Evolutionary conservation across 1,284 basidiomycete species (phyloP).

Genomic region (Papiliotrema fonsecae): DNA sequence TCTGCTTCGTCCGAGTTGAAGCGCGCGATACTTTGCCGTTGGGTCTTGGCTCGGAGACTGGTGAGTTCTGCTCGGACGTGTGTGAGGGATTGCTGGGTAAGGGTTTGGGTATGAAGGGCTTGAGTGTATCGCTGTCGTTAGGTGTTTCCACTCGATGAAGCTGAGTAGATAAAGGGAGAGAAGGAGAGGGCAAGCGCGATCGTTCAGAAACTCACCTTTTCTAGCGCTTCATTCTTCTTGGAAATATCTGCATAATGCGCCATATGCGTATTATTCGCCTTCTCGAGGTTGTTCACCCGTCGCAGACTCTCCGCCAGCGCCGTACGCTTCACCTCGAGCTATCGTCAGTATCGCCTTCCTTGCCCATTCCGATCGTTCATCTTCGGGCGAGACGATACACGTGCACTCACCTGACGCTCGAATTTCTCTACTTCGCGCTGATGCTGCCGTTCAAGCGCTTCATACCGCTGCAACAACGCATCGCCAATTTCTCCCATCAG

Average conservation of each 20-base stretch:
- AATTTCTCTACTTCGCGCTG: constrained; percentile 45
- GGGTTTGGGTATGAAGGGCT: constrained; percentile 51
- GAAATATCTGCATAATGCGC: constrained; percentile 37
- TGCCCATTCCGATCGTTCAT: constrained; percentile 2
- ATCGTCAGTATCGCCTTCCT: neutral
- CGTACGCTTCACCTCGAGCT: constrained; percentile 39
- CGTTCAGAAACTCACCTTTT: constrained; percentile 49
- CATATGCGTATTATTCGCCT: constrained; percentile 42
- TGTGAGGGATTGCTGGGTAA: constrained; percentile 43
- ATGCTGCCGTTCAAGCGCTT: constrained; percentile 71
- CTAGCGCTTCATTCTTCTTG: constrained; percentile 40
- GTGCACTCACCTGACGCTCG: constrained; percentile 34
- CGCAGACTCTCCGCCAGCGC: constrained; percentile 36
- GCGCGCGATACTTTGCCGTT: constrained; percentile 19
- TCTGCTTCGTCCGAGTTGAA: constrained; percentile 27
- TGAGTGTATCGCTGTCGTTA: constrained; percentile 65
- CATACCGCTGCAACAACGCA: constrained; percentile 78
- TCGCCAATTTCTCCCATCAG: constrained; percentile 68
- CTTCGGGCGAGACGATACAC: no score
- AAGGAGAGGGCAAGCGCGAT: no score
- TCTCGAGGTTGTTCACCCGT: constrained; percentile 39
- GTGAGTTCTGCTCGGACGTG: constrained; percentile 40
- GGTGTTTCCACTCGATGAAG: neutral
- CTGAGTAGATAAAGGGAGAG: neutral
- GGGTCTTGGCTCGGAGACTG: constrained; percentile 20